Base-by-base conservation (phyloP, 768 basidiomycete genomes). In the Trametes coccinea region DNA sequence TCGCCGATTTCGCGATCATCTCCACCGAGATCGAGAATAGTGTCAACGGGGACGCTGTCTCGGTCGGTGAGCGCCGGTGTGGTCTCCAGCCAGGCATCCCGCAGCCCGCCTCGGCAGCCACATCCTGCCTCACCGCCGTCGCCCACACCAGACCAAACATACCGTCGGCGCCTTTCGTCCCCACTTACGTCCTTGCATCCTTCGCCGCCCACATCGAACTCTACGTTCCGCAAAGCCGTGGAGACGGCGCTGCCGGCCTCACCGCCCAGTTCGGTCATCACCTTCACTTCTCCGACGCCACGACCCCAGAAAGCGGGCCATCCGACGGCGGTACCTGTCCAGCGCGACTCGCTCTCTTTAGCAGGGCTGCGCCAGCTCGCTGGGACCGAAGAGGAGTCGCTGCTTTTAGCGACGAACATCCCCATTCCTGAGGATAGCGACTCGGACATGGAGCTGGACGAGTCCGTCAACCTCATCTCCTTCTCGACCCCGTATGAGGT, bases 371-470 rank as follows among this genome's bases (percentile, higher is more conserved):
- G 61, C 73, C 79, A 30, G 76, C 77, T 64, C 34, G 68, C 76
- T 16, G 71, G 74, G 46, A 74, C 71, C 61, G 74, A 78, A 16
- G 83, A 90, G 41, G 83, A 88, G 44, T 85, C 87, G 30, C 76
- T 92, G 3, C 80, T 93, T 41, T 76, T 88, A 47, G 89, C 91
- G 0, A 84, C 87, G 59, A 78, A 78, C 29, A 86, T 91, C 41
- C 92, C 90, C n/a, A 79, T 91, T 17, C 90, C 91, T 2, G 87
- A 85, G 64, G 76, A 87, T 66, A 85, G 81, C 64, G 90, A 91
- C 67, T 89, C 86, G 0, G 90, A 90, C 51, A 68, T 74, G 69
- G 67, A 69, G 27, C 13, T 68, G 40, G 77, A 81, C 27, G 75
- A 76, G 17, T 82, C 86, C 13, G 72, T 80, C 29, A 86, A 91